Base-by-base conservation (phyloP, 2,329 filamentous ascomycete species). In the Fusarium protoensiforme region DNA sequence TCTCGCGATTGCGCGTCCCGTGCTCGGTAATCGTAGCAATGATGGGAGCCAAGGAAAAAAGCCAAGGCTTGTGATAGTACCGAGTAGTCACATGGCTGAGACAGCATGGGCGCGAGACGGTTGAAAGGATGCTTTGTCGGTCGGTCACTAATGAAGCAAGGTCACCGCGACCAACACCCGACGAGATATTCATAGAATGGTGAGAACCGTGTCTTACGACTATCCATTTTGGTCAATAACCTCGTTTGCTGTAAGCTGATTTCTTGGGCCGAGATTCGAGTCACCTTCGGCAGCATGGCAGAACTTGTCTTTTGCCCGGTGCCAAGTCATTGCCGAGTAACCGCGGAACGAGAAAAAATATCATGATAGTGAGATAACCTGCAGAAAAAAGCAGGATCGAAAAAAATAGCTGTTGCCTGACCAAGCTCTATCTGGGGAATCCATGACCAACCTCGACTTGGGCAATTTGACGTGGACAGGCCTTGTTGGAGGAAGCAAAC, bases 241-340 rank as follows among this genome's bases (percentile, higher is more conserved):
- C 18, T 29, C 33, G 24, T 22, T 39, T 7, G n/a, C 20, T 43
- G 39, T 43, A 43, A 43, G 39, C 39, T 20, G 24, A n/a, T 31
- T 31, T 31, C 46, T 31, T 51, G 27, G 27, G 10, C 9, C 46
- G 11, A 31, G 46, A 31, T 20, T 51, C 46, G 46, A 51, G 46
- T 51, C 46, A 27, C 22, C 6, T 27, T 27, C 22, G 43, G 43
- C 2, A 48, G 43, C 22, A 48, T 14, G 41, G 41, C 41, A 46
- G 13, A 24, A 10, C 13, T 46, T 24, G 43, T 27, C 22, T 27
- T 29, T 31, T 31, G 46, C n/a, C 56, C 56, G 38, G 56, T 48
- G 60, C 48, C 53, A 63, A 57, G 38, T 63, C 31, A 48, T 51
- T 62, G 71, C 71, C 71, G 71, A 59, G 20, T 41, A 74, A 64